Evolutionary conservation across 2,329 filamentous ascomycete genomes (phyloP), one percentile per base, ranked within the genome.

Genomic region (Chrysoporthe austroafricana): DNA sequence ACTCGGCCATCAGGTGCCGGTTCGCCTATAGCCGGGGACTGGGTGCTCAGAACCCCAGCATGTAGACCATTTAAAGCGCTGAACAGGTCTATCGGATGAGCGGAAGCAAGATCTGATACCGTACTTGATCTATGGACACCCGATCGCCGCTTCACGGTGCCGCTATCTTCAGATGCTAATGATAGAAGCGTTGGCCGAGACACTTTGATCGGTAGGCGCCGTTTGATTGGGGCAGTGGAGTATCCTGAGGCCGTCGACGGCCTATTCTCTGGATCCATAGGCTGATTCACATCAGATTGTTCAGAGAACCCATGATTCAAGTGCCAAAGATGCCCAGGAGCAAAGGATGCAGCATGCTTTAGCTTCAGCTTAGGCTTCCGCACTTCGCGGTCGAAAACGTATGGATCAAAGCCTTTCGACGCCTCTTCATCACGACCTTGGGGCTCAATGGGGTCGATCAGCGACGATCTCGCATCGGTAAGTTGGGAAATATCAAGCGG

Each of bases 121-220:
- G 69, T 67, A 39, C 54, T 69, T 13, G 69, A 70, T 36, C 69
- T 67, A 18, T 67, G 42, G 34, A 70, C 34, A 7, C 66, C 64
- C 11, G 59, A 39, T 21, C 67, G 67, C 26, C 69, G 60, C 57
- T 70, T 70, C n/a, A 70, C 67, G 50, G 69, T 70, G 9, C 67
- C 69, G 50, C 43, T 39, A 16, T 70, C 64, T 0, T 69, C 69
- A 54, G 57, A 50, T 21, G 44, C 11, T 39, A 64, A 16, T 48
- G 63, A 54, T 1, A 16, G 39, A 21, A 67, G 46, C 2, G 62
- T 54, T 3, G 66, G 48, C 2, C 69, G 69, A 11, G 69, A 65
- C 14, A 69, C 26, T 32, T 67, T 70, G 57, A 69, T 60, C 4
- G 68, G 68, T 14, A 70, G 48, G 18, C 63, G 57, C 26, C 68